Conservation (phyloP, 768 basidiomycete species). For the Baorangia bicolor region DNA sequence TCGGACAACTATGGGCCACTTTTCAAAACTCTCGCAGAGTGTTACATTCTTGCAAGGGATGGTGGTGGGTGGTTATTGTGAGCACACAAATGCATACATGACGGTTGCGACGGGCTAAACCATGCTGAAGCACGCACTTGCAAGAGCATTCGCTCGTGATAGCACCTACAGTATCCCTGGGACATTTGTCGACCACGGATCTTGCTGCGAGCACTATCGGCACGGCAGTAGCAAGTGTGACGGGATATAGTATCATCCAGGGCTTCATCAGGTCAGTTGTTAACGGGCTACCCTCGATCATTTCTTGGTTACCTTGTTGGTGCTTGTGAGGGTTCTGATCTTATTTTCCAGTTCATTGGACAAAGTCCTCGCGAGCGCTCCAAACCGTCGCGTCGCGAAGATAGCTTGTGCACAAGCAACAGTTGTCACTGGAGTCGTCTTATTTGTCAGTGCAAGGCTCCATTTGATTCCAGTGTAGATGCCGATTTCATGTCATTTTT, state of each 20-base stretch:
- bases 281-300: background rate
- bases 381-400: constrained; percentile 15
- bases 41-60: constrained; percentile 23
- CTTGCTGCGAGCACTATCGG: constrained; percentile 50
- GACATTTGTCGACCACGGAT: constrained; percentile 53
- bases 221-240: constrained; percentile 41
- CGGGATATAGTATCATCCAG: constrained; percentile 44
- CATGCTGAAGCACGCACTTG: constrained; percentile 13
- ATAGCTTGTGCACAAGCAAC: constrained; percentile 19
- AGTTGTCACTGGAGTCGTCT: constrained; percentile 23
- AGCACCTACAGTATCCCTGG: constrained; percentile 39
- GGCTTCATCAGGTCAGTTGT: constrained; percentile 37
- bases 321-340: constrained; percentile 12
- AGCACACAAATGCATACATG: background rate
- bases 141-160: constrained; percentile 27
- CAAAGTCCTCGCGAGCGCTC: constrained; percentile 11
- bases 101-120: background rate
- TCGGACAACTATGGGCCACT: constrained; percentile 2
- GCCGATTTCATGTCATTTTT: background rate
- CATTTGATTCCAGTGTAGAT: background rate
- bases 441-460: constrained; percentile 17
- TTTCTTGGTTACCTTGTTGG: background rate
- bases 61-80: constrained; percentile 25
- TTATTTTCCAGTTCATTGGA: constrained; percentile 18
- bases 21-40: constrained; percentile 16